Evolutionary conservation across 108 stramenopile genomes (phyloP), one percentile per base, ranked within the genome.

Genomic region (Cylindrotheca closterium): DNA sequence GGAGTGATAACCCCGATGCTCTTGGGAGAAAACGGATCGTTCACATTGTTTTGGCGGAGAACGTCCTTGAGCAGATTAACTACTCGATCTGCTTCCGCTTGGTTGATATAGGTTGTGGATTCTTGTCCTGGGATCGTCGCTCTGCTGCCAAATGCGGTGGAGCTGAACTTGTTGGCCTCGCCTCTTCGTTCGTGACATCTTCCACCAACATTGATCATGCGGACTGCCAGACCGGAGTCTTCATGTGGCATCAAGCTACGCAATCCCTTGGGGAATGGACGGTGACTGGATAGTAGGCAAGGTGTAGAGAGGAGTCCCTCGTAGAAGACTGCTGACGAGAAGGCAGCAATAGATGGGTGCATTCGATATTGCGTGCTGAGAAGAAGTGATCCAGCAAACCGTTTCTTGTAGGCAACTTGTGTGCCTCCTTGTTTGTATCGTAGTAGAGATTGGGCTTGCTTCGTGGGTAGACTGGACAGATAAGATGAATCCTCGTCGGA

Each of bases 271-370:
- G 89, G 88, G 47, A 89, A 81, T 19, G 68, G 62, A 25, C 93
- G 81, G 26, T 60, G 49, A 25, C 26, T 29, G 29, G 60, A 61
- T 28, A 94, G 62, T 55, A 75, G 67, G 7, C 70, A 49, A 22
- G 89, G 93, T n/a, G 86, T 82, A 10, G 82, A 51, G 1, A 91
- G 70, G 26, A 91, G 67, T 23, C 86, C 82, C 58, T 92, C 81
- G 69, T 96, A 96, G 60, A 93, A 96, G 12, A 88, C 58, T 1
- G 85, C 86, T n/a, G 84, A 91, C 0, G 96, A 87, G 65, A 96
- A 97, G 22, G 92, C 90, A n/a, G 93, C 79, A 49, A 98, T 96
- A n/a, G 81, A 82, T 18, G 96, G 96, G 70, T 96, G 96, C 98
- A 98, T 98, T 27, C 98, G 85, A 79, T 97, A 96, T 61, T 95